Conservation (phyloP, 139 green algal species). For the Edaphochlamys debaryana region DNA sequence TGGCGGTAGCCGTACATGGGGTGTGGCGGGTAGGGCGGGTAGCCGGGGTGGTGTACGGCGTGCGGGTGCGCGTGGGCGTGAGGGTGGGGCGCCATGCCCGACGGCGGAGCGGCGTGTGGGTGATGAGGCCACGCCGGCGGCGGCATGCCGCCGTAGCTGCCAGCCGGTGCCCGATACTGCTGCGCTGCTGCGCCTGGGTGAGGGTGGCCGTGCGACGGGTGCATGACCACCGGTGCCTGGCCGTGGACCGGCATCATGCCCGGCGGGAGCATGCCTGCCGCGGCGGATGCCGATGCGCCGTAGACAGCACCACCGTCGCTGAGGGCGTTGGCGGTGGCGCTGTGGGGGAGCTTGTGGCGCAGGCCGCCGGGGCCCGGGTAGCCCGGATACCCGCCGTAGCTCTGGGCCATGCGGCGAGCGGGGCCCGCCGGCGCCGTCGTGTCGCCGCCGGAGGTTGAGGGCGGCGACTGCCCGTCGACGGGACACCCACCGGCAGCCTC, state of each 20-base stretch:
- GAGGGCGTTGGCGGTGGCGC: background rate
- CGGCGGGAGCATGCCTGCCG: no score
- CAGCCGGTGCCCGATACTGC: background rate
- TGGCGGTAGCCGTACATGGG: slow-evolving; percentile 1
- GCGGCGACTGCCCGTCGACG: background rate
- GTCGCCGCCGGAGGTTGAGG: background rate
- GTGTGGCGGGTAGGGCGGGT: background rate
- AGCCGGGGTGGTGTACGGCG: background rate
- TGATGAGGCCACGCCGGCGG: background rate
- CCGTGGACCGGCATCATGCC: no score
- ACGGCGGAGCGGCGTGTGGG: background rate
- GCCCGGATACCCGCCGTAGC: background rate
- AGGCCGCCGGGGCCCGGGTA: background rate
- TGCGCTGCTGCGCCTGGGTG: background rate
- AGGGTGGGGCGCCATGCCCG: no score
- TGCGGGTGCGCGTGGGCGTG: background rate
- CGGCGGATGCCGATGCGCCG: no score
- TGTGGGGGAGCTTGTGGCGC: background rate
- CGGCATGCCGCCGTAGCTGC: background rate
- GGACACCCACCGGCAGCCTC: no score
- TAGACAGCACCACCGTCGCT: slow-evolving; percentile 18
- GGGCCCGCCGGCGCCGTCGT: background rate
- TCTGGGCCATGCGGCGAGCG: background rate
- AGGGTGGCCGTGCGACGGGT: no score
- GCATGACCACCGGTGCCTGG: no score